These are phyloP conservation scores for Rhytidhysteron rufulum DNA, from an alignment of 2,329 filamentous ascomycete genomes.

Conservation along the genomic window DNA sequence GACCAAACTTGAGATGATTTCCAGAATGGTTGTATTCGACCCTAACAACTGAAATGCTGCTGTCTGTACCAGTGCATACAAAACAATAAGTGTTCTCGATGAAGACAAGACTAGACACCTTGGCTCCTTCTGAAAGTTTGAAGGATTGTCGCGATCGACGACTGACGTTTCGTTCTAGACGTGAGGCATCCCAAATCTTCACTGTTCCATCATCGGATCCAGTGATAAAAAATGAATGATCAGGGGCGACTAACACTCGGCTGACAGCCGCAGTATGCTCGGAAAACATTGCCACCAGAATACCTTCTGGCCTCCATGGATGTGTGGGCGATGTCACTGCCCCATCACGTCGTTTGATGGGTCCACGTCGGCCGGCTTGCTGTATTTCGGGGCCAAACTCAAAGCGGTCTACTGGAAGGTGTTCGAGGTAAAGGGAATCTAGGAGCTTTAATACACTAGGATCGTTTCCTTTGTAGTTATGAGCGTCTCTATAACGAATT, in stretches of 20 bases:
- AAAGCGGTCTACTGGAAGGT: conserved; percentile 56
- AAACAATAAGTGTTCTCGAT: conserved; percentile 94
- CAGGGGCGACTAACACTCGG: conserved; percentile 75
- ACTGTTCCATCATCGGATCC: conserved; percentile 87
- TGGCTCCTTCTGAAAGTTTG: conserved; percentile 65
- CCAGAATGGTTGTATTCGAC: conserved; percentile 62
- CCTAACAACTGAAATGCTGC: conserved; percentile 76
- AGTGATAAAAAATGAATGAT: conserved; percentile 92
- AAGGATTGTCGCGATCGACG: conserved; percentile 85
- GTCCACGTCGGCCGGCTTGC: conserved; percentile 54
- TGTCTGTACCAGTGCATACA: conserved; percentile 83
- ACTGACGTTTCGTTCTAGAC: conserved; percentile 86
- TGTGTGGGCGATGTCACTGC: conserved; percentile 48
- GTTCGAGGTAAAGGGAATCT: conserved; percentile 75
- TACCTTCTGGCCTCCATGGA: conserved; percentile 79
- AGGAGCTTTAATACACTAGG: conserved; percentile 61
- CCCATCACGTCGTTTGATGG: conserved; percentile 53
- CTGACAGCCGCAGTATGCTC: conserved; percentile 84
- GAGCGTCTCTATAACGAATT: conserved; percentile 58
- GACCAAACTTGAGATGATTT: conserved; percentile 67
- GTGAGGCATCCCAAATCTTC: conserved; percentile 87
- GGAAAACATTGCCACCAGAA: conserved; percentile 79
- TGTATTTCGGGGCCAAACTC: conserved; percentile 78
- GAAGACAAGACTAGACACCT: conserved; percentile 80
- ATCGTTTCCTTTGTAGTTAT: conserved; percentile 80